Conservation (phyloP, 371 early-diverging fungal genomes). For the Actinomortierella wolfii region DNA sequence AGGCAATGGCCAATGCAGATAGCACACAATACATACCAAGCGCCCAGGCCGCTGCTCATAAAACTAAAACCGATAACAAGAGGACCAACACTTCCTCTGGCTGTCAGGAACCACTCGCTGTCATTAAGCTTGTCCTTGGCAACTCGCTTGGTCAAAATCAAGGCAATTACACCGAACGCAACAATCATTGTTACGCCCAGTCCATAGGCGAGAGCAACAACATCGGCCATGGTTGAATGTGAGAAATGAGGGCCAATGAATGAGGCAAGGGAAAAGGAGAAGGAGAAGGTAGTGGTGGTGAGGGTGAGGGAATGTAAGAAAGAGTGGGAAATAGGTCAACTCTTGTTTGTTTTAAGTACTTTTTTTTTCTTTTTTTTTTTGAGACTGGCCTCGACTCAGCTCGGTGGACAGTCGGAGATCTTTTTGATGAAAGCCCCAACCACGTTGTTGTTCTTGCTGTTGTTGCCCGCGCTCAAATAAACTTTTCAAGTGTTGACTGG, state of each 20-base stretch:
- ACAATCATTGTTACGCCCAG: conserved; percentile 36
- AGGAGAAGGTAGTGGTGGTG: not conserved
- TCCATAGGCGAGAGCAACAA: conserved; percentile 40
- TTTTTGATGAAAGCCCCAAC: no score
- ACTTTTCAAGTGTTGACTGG: no score
- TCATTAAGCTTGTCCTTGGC: conserved; percentile 18
- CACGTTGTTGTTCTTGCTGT: no score
- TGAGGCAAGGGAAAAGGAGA: not conserved
- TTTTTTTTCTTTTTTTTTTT: no score
- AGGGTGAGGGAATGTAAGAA: not conserved
- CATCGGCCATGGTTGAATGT: conserved; percentile 17
- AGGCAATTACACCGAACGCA: conserved; percentile 36
- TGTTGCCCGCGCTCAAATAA: no score
- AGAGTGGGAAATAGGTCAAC: no score
- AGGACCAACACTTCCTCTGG: conserved; percentile 29
- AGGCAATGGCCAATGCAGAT: no score
- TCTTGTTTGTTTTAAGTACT: no score
- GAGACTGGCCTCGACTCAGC: no score
- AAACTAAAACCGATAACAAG: conserved; percentile 43
- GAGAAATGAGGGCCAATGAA: not conserved
- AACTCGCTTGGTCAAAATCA: conserved; percentile 33
- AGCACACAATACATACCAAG: conserved; percentile 38
- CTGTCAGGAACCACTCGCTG: conserved; percentile 60
- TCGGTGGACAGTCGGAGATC: no score
- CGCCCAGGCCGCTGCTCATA: conserved; percentile 32